Conservation (phyloP, 1,284 basidiomycete genomes). For the Pyrrhoderma noxium region DNA sequence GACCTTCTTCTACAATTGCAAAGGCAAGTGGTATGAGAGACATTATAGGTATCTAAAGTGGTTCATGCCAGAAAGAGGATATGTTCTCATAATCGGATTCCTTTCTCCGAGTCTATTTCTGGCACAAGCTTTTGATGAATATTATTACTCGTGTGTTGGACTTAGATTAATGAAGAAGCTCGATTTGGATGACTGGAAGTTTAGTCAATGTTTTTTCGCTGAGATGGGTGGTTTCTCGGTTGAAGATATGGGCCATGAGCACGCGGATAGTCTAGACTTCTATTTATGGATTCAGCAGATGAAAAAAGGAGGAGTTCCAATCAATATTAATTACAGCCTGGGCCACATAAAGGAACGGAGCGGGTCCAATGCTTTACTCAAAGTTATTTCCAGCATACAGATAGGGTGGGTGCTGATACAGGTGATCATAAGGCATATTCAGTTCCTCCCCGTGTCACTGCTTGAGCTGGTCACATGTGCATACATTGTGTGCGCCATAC, state of each 20-base stretch:
- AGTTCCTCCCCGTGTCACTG: conserved; percentile 10
- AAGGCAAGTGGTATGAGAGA: too few species aligned
- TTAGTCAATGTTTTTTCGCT: not conserved
- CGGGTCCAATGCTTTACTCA: not conserved
- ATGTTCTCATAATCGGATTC: not conserved
- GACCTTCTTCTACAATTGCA: too few species aligned
- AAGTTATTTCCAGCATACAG: not conserved
- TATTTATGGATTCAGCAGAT: not conserved
- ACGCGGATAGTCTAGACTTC: not conserved
- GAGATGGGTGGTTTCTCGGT: conserved; percentile 3
- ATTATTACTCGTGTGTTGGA: not conserved
- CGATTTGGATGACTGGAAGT: not conserved
- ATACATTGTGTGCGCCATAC: not conserved
- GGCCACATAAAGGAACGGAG: not conserved
- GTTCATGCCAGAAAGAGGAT: not conserved
- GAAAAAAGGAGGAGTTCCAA: not conserved
- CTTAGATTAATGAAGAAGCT: not conserved
- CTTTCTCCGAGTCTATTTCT: not conserved
- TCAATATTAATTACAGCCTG: not conserved
- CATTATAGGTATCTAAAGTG: not conserved
- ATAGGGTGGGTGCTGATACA: not conserved
- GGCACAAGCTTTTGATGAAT: not conserved
- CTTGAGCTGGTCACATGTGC: conserved; percentile 17
- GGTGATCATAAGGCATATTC: not conserved
- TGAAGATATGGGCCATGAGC: not conserved